phyloP scores from a whole-genome alignment of 1,139 yeast genomes.

The Waltiozyma sp. region DNA sequence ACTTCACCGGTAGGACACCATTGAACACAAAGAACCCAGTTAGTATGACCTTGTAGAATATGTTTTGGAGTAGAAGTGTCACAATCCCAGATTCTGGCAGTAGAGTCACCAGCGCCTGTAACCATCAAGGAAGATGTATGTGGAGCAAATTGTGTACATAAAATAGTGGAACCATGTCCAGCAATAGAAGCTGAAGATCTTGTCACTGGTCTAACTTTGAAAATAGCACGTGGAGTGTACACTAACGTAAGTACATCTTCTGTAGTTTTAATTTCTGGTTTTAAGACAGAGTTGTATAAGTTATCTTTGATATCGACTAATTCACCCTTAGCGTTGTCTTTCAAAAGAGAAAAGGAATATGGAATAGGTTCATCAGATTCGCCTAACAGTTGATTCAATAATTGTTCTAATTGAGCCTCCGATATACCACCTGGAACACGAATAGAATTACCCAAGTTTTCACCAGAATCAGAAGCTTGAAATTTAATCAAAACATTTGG shows the following conservation, averaged over 20 bases:
- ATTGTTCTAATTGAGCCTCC: constrained; percentile 79
- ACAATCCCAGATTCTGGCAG: constrained; percentile 98
- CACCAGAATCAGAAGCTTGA: constrained; percentile 94
- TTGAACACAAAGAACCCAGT: constrained; percentile 91
- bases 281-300: constrained; percentile 65
- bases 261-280: constrained; percentile 80
- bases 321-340: constrained; percentile 32
- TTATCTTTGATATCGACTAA: constrained; percentile 69
- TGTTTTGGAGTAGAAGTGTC: constrained; percentile 85
- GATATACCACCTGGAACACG: constrained; percentile 88
- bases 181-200: constrained; percentile 87
- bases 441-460: constrained; percentile 69
- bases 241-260: constrained; percentile 89
- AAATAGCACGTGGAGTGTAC: constrained; percentile 90
- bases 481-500: constrained; percentile 85
- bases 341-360: constrained; percentile 64
- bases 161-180: constrained; percentile 90
- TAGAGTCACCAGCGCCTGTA: constrained; percentile 94
- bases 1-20: constrained; percentile 90
- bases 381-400: constrained; percentile 59
- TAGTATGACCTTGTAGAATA: constrained; percentile 74
- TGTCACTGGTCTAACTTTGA: constrained; percentile 86
- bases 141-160: constrained; percentile 92
- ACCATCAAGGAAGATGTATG: constrained; percentile 78
- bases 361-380: constrained; percentile 80